Evolutionary conservation across 192 early-diverging fungal genomes (phyloP).

Genomic region (Jimgerdemannia lactiflua): DNA sequence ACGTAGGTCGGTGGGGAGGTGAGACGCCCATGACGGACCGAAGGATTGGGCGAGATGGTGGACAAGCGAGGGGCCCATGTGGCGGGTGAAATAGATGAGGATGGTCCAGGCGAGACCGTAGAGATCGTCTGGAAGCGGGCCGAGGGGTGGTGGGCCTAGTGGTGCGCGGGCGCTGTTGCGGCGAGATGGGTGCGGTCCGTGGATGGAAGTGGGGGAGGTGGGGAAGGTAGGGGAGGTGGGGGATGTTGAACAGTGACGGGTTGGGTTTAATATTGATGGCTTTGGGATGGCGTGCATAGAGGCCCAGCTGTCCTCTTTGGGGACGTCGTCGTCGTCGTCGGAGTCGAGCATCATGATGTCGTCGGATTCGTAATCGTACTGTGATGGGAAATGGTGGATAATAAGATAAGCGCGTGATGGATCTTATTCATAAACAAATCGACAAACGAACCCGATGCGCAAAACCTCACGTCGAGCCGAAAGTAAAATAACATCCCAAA

Average conservation of each 20-base stretch:
- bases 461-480: no score
- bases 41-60: background rate
- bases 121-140: background rate
- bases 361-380: background rate
- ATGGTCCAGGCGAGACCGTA: background rate
- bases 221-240: background rate
- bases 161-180: background rate
- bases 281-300: background rate
- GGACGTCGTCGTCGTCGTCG: background rate
- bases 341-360: background rate
- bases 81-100: background rate
- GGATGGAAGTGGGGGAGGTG: background rate
- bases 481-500: no score
- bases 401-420: background rate
- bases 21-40: background rate
- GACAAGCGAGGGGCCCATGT: background rate
- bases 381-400: background rate
- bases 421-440: no score
- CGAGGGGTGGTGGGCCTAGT: background rate
- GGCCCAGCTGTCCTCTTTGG: background rate
- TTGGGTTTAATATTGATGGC: background rate
- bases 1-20: background rate
- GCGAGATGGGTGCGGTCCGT: background rate
- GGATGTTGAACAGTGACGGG: background rate
- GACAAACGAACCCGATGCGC: no score